These are phyloP conservation scores for Quambalaria eucalypti DNA, from an alignment of 1,284 basidiomycete genomes.

Conservation along the genomic window DNA sequence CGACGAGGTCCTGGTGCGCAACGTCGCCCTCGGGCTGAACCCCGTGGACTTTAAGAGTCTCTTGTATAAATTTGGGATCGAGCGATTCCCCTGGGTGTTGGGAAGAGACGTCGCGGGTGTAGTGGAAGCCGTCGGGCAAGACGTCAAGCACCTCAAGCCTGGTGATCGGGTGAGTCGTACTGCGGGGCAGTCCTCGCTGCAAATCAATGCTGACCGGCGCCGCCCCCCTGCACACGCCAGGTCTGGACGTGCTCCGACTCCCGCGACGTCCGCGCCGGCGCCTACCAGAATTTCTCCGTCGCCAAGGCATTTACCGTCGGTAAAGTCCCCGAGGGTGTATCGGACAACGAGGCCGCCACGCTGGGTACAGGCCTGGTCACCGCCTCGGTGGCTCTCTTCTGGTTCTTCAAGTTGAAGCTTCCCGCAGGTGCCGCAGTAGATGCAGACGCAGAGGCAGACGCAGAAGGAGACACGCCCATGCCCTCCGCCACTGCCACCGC, in stretches of 20 bases:
- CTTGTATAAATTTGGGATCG: constrained; percentile 35
- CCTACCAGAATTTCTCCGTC: constrained; percentile 25
- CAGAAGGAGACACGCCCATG: not conserved
- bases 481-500: not conserved
- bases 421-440: not conserved
- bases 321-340: constrained; percentile 10
- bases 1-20: constrained; percentile 22
- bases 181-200: not conserved
- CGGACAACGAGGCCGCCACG: constrained; percentile 27
- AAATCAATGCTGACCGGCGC: not conserved
- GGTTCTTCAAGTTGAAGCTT: constrained; percentile 22
- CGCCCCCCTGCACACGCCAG: not conserved
- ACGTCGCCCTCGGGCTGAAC: constrained; percentile 27
- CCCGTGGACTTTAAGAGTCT: constrained; percentile 36
- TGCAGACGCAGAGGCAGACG: not conserved
- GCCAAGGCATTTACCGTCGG: constrained; percentile 21
- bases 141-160: constrained; percentile 49
- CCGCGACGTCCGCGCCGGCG: constrained; percentile 23
- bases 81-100: constrained; percentile 43
- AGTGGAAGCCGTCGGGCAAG: constrained; percentile 49
- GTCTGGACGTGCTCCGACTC: constrained; percentile 41
- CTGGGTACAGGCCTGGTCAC: constrained; percentile 45
- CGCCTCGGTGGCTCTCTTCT: constrained; percentile 27
- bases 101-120: constrained; percentile 52
- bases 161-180: constrained; percentile 47